Evolutionary conservation across 495 filamentous ascomycete genomes (phyloP).

Genomic region (Aspergillus cristatus): DNA sequence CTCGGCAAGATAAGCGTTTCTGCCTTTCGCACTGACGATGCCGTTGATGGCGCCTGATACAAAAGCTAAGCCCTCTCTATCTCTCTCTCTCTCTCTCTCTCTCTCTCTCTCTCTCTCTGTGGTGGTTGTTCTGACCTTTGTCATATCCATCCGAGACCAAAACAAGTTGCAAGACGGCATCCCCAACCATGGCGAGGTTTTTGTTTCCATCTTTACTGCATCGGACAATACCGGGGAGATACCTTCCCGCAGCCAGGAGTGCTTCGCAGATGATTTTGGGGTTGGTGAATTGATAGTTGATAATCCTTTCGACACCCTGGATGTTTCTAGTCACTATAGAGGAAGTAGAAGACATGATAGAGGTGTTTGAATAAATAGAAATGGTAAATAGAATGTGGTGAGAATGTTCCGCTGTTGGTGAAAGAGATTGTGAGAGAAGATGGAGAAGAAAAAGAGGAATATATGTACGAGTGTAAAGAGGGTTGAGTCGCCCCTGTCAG

Average conservation of each 20-base stretch:
- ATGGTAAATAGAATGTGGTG: too few relatives aligned
- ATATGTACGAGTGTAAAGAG: too few relatives aligned
- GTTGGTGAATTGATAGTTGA: not conserved
- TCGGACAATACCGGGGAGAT: slow-evolving; percentile 12
- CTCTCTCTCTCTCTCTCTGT: too few relatives aligned
- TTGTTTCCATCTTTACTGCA: not conserved
- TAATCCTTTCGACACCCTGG: not conserved
- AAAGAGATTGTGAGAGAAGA: too few relatives aligned
- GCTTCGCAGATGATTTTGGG: not conserved
- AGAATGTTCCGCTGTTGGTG: too few relatives aligned
- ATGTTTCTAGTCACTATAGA: not conserved
- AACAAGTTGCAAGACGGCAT: slow-evolving; percentile 1
- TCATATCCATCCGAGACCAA: not conserved
- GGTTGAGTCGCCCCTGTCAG: too few relatives aligned
- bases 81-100: too few relatives aligned
- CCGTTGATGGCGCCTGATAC: not conserved
- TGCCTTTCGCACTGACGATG: not conserved
- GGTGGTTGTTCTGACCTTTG: not conserved
- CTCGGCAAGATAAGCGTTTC: not conserved
- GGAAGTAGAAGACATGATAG: not conserved
- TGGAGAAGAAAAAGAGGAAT: too few relatives aligned
- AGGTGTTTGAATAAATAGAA: too few relatives aligned
- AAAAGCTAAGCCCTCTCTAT: not conserved
- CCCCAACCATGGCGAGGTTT: slow-evolving; percentile 1
- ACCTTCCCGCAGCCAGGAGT: not conserved